A percentile compares a stretch with the other conserved stretches of the same genome.
Conservation (phyloP, 2,329 filamentous ascomycete species). For the Mollisia scopiformis region DNA sequence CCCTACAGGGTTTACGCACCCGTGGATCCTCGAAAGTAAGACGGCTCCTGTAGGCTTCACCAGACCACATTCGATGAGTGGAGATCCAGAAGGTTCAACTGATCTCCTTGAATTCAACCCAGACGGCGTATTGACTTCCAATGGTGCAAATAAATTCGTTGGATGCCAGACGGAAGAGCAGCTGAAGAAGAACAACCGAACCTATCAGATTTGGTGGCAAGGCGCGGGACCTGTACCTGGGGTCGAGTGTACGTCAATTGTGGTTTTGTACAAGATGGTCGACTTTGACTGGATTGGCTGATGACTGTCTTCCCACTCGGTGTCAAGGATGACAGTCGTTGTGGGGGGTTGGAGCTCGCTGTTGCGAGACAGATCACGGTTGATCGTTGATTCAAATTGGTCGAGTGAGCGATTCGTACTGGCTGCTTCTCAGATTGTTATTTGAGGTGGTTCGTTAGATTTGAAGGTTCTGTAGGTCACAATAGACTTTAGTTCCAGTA, state of each 20-base stretch:
- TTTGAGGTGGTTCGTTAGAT: background rate
- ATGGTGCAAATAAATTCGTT: constrained; percentile 50
- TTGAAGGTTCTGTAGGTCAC: background rate
- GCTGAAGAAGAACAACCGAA: background rate
- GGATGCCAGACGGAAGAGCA: constrained; percentile 4
- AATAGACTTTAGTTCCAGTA: background rate
- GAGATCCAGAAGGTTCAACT: background rate
- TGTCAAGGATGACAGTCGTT: too few species aligned
- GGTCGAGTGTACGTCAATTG: background rate
- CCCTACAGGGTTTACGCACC: background rate
- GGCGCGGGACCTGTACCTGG: background rate
- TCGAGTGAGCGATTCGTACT: background rate
- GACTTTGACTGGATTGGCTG: too few species aligned
- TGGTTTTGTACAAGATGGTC: too few species aligned
- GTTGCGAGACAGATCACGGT: too few species aligned
- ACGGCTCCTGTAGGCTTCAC: background rate
- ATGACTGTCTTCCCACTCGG: too few species aligned
- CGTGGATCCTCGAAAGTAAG: background rate
- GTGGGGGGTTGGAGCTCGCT: too few species aligned
- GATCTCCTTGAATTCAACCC: background rate
- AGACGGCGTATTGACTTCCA: background rate
- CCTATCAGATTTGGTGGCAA: constrained; percentile 7
- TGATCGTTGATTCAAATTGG: too few species aligned
- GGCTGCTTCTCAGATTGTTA: background rate
- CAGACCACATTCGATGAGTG: background rate